Base-by-base conservation (phyloP, 1,284 basidiomycete species). In the Neolentinus lepideus region DNA sequence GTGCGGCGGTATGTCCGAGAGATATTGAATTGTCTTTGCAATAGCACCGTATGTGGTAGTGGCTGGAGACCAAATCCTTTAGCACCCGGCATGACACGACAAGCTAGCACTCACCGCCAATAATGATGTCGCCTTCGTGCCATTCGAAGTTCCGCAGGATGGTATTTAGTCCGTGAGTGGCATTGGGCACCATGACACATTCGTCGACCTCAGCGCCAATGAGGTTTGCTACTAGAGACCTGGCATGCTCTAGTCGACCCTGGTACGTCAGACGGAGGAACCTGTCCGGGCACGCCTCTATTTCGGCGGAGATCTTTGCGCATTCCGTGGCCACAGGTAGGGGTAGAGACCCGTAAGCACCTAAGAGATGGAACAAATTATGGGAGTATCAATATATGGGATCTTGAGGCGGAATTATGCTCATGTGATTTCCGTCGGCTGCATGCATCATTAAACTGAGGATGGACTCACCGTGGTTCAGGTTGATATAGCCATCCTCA, bases 341-440 rank as follows among this genome's bases (percentile, higher is more conserved):
- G 0, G 90, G 87, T 0, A 80, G 67, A 1, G 88, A 80, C 2
- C 90, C 90, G 60, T 83, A 91, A 0, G 85, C 84, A 2, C 86
- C 86, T 87, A 56, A 35, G 36, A 2, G 26, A 19, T 12, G 51
- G n/a, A n/a, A n/a, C n/a, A n/a, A n/a, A n/a, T n/a, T n/a, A n/a
- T n/a, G n/a, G n/a, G n/a, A n/a, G n/a, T n/a, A n/a, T n/a, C n/a
- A n/a, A n/a, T n/a, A n/a, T n/a, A n/a, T n/a, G n/a, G n/a, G n/a
- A n/a, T n/a, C n/a, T n/a, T 35, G 33, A 35, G 33, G 9, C 33
- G 33, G 9, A 9, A 35, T 16, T 35, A 43, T 51, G 19, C 26
- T 27, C 6, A 26, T 14, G 33, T 31, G 25, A n/a, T n/a, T n/a
- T n/a, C n/a, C n/a, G n/a, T n/a, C n/a, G n/a, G n/a, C n/a, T n/a